A percentile compares a stretch with the other conserved stretches of the same genome.
Conservation (phyloP, 169 alveolate genomes). For the Plasmodium inui region DNA sequence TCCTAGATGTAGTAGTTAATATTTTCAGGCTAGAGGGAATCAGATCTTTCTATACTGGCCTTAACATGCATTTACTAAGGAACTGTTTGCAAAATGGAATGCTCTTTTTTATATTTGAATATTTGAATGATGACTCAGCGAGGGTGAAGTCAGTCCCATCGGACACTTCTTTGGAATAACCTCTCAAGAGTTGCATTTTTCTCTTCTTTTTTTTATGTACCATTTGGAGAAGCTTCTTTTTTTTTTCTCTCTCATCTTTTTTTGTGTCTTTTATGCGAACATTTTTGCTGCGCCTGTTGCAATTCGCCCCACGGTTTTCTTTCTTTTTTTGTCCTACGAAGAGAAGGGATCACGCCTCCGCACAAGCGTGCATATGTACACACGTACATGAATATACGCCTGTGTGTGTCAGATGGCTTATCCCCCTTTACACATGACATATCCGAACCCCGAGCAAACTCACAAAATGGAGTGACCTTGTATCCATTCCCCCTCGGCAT, state of each 20-base stretch:
- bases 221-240: neutral
- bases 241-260: neutral
- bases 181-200: neutral
- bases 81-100: constrained; percentile 74
- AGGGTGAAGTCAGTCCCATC: neutral
- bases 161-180: neutral
- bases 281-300: neutral
- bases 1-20: constrained; percentile 39
- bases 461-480: neutral
- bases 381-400: neutral
- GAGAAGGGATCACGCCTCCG: neutral
- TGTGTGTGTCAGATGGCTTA: neutral
- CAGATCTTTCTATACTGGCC: constrained; percentile 59
- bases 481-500: neutral
- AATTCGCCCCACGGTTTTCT: neutral
- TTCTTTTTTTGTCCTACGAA: neutral
- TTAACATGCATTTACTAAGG: constrained; percentile 60
- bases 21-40: constrained; percentile 60
- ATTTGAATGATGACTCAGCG: constrained; percentile 29
- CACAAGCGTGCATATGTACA: neutral
- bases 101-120: constrained; percentile 72
- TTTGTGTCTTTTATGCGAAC: neutral
- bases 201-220: constrained; percentile 9
- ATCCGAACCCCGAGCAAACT: neutral
- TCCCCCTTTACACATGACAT: neutral